Percentiles rank a stretch among this genome's conserved stretches.
Conservation (phyloP, 495 filamentous ascomycete species). For the Penicillium odoratum region DNA sequence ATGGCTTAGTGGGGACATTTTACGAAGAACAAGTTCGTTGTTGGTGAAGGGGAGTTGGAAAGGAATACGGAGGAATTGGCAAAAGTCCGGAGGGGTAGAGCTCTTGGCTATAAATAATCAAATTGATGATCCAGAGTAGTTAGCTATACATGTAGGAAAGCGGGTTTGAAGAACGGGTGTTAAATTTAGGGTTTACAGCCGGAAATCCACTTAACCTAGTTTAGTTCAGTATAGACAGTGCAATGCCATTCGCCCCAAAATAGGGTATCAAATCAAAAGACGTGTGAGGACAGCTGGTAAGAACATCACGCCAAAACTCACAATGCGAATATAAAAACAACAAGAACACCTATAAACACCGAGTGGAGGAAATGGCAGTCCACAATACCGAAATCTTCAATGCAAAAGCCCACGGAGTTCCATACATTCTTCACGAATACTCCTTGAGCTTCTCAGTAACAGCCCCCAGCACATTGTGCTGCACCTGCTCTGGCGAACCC, state of each 20-base stretch:
- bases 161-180: neutral
- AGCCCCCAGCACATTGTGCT: slow-evolving; percentile 59
- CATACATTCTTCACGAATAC: slow-evolving; percentile 21
- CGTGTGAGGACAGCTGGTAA: neutral
- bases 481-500: slow-evolving; percentile 62
- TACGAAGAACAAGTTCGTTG: too few species aligned
- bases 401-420: slow-evolving; percentile 10
- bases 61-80: too few species aligned
- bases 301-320: slow-evolving; percentile 3
- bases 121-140: too few species aligned
- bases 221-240: neutral
- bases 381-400: slow-evolving; percentile 5
- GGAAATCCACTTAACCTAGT: neutral
- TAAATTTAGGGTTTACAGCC: neutral
- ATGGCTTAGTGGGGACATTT: too few species aligned
- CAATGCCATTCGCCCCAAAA: slow-evolving; percentile 8
- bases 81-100: too few species aligned
- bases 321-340: neutral
- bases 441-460: slow-evolving; percentile 44
- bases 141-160: too few species aligned
- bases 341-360: slow-evolving; percentile 14
- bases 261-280: slow-evolving; percentile 20
- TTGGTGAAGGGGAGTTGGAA: too few species aligned
- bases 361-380: slow-evolving; percentile 6
- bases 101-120: too few species aligned